Conservation (phyloP, 306 rosid genomes). For the Pyrus betulifolia region DNA sequence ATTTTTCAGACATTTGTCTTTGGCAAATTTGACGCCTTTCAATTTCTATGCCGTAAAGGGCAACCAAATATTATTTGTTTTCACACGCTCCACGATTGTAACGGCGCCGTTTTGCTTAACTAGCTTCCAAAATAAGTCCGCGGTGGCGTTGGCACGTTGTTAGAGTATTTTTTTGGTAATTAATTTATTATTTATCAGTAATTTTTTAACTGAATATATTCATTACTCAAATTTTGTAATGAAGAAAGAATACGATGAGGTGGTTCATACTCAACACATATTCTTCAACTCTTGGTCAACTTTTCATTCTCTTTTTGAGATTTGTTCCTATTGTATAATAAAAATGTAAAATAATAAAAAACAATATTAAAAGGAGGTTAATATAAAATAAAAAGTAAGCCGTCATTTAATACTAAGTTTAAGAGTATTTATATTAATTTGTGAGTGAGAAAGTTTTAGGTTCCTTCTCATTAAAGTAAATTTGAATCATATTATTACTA, state of each 20-base stretch:
- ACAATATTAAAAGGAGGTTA: background rate
- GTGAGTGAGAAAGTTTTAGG: accelerated
- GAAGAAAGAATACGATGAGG: background rate
- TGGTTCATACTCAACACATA: background rate
- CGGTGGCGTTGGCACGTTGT: background rate
- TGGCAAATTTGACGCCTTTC: background rate
- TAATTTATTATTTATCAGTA: background rate
- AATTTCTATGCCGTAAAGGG: background rate
- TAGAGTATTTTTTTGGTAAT: background rate
- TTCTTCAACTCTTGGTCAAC: background rate
- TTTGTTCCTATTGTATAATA: background rate
- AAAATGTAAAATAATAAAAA: background rate
- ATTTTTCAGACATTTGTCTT: background rate
- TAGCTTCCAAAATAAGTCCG: background rate
- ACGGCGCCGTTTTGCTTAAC: background rate
- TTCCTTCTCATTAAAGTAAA: accelerated
- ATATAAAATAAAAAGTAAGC: too few species aligned
- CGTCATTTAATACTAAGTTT: too few species aligned
- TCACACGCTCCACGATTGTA: background rate
- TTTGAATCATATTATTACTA: too few species aligned
- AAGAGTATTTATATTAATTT: too few species aligned
- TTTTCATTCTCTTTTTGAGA: background rate
- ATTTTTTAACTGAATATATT: background rate
- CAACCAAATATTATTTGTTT: background rate
- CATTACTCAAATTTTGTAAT: background rate